Evolutionary conservation across 2,329 filamentous ascomycete species (phyloP).

Genomic region (Dactylellina haptotyla): DNA sequence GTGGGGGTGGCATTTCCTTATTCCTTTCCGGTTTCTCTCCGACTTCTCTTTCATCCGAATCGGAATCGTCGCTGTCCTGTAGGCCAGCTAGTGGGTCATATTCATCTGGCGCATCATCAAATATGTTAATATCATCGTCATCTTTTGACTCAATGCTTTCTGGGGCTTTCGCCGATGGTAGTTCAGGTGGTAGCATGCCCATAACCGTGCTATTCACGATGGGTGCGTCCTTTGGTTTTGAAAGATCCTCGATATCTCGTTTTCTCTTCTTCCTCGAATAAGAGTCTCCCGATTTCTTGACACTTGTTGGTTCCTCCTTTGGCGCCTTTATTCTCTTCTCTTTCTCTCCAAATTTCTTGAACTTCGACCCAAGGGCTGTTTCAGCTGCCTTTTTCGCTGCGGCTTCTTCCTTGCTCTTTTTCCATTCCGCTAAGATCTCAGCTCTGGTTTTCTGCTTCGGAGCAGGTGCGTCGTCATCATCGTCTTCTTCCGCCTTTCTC

Average conservation of each 20-base stretch:
- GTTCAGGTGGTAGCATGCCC: constrained; percentile 57
- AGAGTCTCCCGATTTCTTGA: constrained; percentile 75
- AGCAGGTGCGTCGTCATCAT: constrained; percentile 70
- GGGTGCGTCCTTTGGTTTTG: constrained; percentile 10
- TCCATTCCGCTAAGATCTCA: constrained; percentile 74
- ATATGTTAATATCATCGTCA: constrained; percentile 70
- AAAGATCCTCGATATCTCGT: constrained; percentile 56
- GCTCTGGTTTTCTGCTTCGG: constrained; percentile 72
- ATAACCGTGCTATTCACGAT: constrained; percentile 42
- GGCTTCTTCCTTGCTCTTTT: constrained; percentile 67
- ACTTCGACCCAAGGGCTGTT: constrained; percentile 69
- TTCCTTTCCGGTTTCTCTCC: constrained; percentile 62
- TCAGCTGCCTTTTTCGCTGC: constrained; percentile 68
- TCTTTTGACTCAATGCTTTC: constrained; percentile 64
- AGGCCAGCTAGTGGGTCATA: constrained; percentile 74
- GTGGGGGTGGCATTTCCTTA: constrained; percentile 56
- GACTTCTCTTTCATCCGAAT: constrained; percentile 63
- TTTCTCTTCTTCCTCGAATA: constrained; percentile 65
- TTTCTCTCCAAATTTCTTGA: constrained; percentile 71
- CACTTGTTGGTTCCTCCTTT: constrained; percentile 66
- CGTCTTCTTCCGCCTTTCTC: constrained; percentile 68
- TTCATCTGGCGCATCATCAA: constrained; percentile 73
- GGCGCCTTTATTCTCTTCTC: constrained; percentile 59
- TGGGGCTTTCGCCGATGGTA: constrained; percentile 49
- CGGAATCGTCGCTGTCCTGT: constrained; percentile 61